A percentile compares a stretch with the other conserved stretches of the same genome.
These are phyloP conservation scores for Naematelia encephala DNA, from an alignment of 768 basidiomycete species.

Conservation along the genomic window DNA sequence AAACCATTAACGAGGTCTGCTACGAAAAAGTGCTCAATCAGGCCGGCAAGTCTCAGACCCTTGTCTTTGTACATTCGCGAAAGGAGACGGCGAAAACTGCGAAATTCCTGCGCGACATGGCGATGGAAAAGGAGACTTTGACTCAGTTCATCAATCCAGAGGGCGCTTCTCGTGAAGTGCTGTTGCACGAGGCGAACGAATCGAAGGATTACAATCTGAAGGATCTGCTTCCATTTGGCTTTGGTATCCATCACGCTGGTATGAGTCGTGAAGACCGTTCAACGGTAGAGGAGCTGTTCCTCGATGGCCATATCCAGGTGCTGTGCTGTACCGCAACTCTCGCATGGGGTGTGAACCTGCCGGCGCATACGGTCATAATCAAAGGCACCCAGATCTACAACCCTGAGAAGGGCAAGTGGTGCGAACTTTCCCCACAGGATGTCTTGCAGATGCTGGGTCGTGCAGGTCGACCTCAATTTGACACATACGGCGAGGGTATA, in stretches of 20 bases:
- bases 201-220: conserved; percentile 77
- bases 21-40: conserved; percentile 97
- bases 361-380: conserved; percentile 97
- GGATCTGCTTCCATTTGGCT: conserved; percentile 91
- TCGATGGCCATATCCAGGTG: conserved; percentile 86
- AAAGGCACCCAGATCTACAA: conserved; percentile 99
- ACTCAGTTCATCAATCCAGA: conserved; percentile 94
- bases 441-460: conserved; percentile 98
- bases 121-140: conserved; percentile 93
- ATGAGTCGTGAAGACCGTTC: conserved; percentile 89
- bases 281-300: conserved; percentile 90
- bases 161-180: conserved; percentile 82
- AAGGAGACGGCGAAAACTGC: conserved; percentile 99
- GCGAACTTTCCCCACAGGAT: conserved; percentile 90
- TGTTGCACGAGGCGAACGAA: conserved; percentile 75
- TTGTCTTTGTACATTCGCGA: conserved; percentile 96
- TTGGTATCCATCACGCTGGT: conserved; percentile 96
- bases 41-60: conserved; percentile 64
- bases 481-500: conserved; percentile 94
- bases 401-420: conserved; percentile 97
- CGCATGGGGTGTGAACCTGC: conserved; percentile 98
- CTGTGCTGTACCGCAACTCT: conserved; percentile 96
- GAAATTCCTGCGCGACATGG: conserved; percentile 87
- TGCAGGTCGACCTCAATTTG: conserved; percentile 94
- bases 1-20: conserved; percentile 97